These are phyloP conservation scores for Ilex asprella DNA, from an alignment of 257 asterid genomes.

Conservation along the genomic window DNA sequence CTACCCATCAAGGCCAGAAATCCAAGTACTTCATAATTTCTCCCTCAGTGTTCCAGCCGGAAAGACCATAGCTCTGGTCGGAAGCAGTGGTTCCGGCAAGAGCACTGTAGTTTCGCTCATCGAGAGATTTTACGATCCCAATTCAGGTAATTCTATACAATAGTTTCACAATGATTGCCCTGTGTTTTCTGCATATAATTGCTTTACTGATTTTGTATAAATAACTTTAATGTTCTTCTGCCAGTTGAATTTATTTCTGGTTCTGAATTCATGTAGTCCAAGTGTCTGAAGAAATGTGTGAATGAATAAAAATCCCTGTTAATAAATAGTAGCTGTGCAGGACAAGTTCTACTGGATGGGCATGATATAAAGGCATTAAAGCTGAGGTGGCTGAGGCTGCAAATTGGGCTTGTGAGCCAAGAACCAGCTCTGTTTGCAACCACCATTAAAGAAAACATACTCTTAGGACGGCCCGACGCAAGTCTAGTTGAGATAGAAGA, in stretches of 20 bases:
- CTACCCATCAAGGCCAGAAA: conserved; percentile 78
- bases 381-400: conserved; percentile 75
- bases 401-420: conserved; percentile 89
- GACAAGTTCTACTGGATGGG: conserved; percentile 70
- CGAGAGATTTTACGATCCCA: conserved; percentile 86
- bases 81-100: conserved; percentile 91
- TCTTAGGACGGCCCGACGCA: conserved; percentile 67
- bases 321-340: conserved; percentile 33
- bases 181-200: too few species aligned
- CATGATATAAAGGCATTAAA: conserved; percentile 62
- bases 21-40: conserved; percentile 46
- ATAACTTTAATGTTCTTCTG: neutral
- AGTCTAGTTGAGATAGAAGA: conserved; percentile 57
- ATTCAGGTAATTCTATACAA: conserved; percentile 41
- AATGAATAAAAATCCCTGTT: conserved; percentile 17
- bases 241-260: neutral
- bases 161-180: neutral
- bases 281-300: conserved; percentile 2
- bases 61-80: conserved; percentile 82
- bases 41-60: conserved; percentile 67
- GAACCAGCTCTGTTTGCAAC: conserved; percentile 91
- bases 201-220: too few species aligned
- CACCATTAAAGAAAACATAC: conserved; percentile 74
- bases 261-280: conserved; percentile 9
- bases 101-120: conserved; percentile 89